Evolutionary conservation across 768 basidiomycete species (phyloP), one percentile per base, ranked within the genome.

Genomic region (Dacryopinax spathularia): DNA sequence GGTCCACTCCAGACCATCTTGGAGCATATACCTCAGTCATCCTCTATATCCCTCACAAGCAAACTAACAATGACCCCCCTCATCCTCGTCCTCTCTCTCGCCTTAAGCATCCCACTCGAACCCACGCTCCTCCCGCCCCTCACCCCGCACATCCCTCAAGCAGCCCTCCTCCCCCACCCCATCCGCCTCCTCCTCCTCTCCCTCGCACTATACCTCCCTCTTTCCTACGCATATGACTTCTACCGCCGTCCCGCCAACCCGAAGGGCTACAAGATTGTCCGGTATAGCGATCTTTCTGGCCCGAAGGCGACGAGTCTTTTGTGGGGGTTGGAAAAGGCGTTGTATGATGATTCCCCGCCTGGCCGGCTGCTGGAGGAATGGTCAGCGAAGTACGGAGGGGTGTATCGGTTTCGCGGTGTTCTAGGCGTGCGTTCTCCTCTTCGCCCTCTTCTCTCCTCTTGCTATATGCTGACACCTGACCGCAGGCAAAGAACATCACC

Each of bases 241-340:
- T 31, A 27, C 25, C 12, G 20, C 5, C 48, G 48, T 20, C 48
- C 48, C 29, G 48, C 48, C 48, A 56, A 56, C 48, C 48, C 48
- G 29, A 25, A 56, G 13, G 6, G 29, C 5, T 56, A 56, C 48
- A 56, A 20, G 48, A 56, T 56, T 3, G 6, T 56, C 13, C 48
- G 48, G 3, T 56, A 56, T 20, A 22, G 25, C 13, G 48, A 79
- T 65, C 71, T 85, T 34, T 82, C 82, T 16, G 83, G 84, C 1
- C 84, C 84, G 10, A 70, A 68, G 20, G 33, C 74, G 6, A 76
- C 74, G 29, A 84, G 82, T 31, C 72, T 78, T 63, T 65, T 85
- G 1, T 85, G 84, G 84, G 84, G 84, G 0, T 79, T 84, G 66
- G 84, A 84, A 68, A 81, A 81, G 78, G 66, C 74, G 16, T 62